Evolutionary conservation across 257 asterid genomes (phyloP), one percentile per base, ranked within the genome.

Genomic region (Ilex aquifolium): DNA sequence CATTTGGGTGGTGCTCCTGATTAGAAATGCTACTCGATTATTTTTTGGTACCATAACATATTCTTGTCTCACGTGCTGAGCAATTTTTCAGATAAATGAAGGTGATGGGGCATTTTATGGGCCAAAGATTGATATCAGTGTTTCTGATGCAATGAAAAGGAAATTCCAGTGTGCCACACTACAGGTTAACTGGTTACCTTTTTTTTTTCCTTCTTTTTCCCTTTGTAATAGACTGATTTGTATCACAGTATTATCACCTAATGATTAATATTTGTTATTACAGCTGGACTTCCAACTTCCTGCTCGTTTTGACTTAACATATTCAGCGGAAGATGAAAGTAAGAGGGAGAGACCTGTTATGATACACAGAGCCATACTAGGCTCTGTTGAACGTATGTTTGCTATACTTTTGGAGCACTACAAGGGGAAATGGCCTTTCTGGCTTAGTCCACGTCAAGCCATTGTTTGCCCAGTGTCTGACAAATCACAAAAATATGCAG

Each of bases 201-300:
- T 54, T 53, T 53, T 42, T 36, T 36, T 36, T 2, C 8, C 8
- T 36, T 42, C 54, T 56, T 66, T 29, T 49, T n/a, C 36, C 36
- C 3, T 50, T 51, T 51, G 8, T 2, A 49, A 52, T 21, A 8
- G 61, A 21, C 48, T 51, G 57, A 36, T 51, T 51, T 63, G 54
- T 7, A 31, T 10, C 10, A 32, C 36, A 46, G 32, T 15, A 49
- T 59, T 59, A 69, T 58, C 56, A 58, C 66, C 59, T 57, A 10
- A 52, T 10, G 62, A 58, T 54, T 21, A 53, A 55, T 71, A 51
- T 66, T 77, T 64, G 56, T 59, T 81, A 63, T 80, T 83, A 69
- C 97, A 93, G 99, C 83, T 93, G 84, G 99, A 93, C 81, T 93
- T 90, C 72, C 96, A 90, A 80, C 96, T 85, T 62, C 99, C 99